Conservation (phyloP, 495 filamentous ascomycete species). For the Trichoderma asperelloides region DNA sequence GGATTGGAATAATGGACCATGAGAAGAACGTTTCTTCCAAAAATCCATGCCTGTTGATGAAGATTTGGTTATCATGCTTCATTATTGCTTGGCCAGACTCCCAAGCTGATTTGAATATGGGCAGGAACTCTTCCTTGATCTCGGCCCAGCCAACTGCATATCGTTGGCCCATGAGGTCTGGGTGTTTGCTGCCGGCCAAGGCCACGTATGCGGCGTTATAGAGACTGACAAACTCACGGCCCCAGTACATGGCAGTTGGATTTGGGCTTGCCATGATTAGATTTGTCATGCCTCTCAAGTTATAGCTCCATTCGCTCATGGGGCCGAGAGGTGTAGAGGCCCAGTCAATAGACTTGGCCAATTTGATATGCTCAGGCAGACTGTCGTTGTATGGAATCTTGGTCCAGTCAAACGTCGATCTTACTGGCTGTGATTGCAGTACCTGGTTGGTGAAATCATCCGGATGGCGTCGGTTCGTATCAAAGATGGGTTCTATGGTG, state of each 20-base stretch:
- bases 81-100: slow-evolving; percentile 57
- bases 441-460: slow-evolving; percentile 21
- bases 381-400: slow-evolving; percentile 46
- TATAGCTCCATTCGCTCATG: slow-evolving; percentile 46
- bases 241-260: slow-evolving; percentile 48
- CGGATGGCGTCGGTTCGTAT: slow-evolving; percentile 12
- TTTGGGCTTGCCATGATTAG: slow-evolving; percentile 57
- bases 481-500: background rate
- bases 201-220: slow-evolving; percentile 68
- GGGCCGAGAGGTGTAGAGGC: slow-evolving; percentile 49
- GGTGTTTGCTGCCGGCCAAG: slow-evolving; percentile 62
- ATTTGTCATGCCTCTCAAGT: slow-evolving; percentile 50
- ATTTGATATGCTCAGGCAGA: slow-evolving; percentile 54
- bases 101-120: slow-evolving; percentile 49
- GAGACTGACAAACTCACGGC: slow-evolving; percentile 46
- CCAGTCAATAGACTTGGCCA: slow-evolving; percentile 55
- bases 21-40: slow-evolving; percentile 63
- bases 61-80: slow-evolving; percentile 65
- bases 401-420: slow-evolving; percentile 59
- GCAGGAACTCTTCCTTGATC: slow-evolving; percentile 55
- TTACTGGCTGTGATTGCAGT: slow-evolving; percentile 17
- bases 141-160: slow-evolving; percentile 58
- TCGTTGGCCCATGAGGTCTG: slow-evolving; percentile 54
- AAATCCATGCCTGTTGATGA: slow-evolving; percentile 49
- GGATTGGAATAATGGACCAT: slow-evolving; percentile 58